Conservation (phyloP, 1,284 basidiomycete species). For the Moniliella sp. region DNA sequence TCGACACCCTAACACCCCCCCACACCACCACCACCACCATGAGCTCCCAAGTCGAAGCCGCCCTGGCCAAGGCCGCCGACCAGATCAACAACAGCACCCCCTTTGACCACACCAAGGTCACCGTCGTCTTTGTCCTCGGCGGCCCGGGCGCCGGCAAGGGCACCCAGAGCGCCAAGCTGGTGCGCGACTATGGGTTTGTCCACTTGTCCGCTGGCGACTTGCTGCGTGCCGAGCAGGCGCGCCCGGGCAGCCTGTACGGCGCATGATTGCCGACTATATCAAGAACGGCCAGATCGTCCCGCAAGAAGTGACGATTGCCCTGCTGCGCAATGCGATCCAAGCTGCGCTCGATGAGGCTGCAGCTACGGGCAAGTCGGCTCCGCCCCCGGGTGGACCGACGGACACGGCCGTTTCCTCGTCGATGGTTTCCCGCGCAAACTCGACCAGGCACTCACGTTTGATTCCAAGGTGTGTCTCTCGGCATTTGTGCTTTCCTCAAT, state of each 20-base stretch:
- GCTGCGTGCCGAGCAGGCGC: slow-evolving; percentile 73
- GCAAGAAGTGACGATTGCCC: slow-evolving; percentile 84
- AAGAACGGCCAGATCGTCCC: slow-evolving; percentile 84
- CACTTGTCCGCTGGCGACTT: slow-evolving; percentile 90
- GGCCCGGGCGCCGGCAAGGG: slow-evolving; percentile 96
- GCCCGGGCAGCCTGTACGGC: slow-evolving; percentile 65
- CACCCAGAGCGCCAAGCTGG: slow-evolving; percentile 72
- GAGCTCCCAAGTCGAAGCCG: too few relatives aligned
- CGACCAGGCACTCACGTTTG: slow-evolving; percentile 89
- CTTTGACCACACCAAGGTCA: slow-evolving; percentile 56
- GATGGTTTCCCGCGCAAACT: slow-evolving; percentile 96
- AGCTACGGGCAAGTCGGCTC: slow-evolving; percentile 1
- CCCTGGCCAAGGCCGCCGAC: background rate
- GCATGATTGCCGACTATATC: slow-evolving; percentile 69
- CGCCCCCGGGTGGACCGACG: slow-evolving; percentile 45
- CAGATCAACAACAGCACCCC: slow-evolving; percentile 23
- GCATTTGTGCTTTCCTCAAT: slow-evolving; percentile 66
- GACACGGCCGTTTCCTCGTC: slow-evolving; percentile 68
- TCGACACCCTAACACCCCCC: slow-evolving; percentile 1
- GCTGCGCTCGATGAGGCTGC: slow-evolving; percentile 39
- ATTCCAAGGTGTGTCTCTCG: slow-evolving; percentile 65
- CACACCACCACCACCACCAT: too few relatives aligned
- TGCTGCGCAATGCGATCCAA: slow-evolving; percentile 78
- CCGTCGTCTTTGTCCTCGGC: slow-evolving; percentile 83
- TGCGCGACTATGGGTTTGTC: slow-evolving; percentile 68